Evolutionary conservation across 208 protist genomes (phyloP), one percentile per base, ranked within the genome.

Genomic region (Leishmania amazonensis): DNA sequence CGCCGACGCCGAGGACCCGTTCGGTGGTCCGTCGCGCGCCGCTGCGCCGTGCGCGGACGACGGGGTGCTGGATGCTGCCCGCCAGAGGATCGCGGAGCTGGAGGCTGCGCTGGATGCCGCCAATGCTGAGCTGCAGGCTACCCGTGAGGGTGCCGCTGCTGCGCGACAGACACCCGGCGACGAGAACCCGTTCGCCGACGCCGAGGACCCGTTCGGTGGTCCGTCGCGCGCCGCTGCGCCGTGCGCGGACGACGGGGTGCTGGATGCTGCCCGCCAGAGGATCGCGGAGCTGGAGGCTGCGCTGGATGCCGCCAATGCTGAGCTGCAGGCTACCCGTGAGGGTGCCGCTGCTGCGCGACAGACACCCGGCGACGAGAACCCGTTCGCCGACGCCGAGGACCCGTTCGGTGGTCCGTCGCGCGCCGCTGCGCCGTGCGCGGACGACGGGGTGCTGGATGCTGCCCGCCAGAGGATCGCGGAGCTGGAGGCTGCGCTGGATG

Each of bases 121-220:
- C 28, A 60, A 75, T 24, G 70, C 49, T 1, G 68, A 76, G 67
- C 54, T 84, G 51, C 40, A 38, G 47, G 76, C 75, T 7, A 62
- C 76, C 15, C 58, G 81, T 28, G n/a, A 79, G 60, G n/a, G 45
- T 38, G 80, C 73, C 15, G 58, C 70, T 38, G 79, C 78, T 54
- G 64, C 77, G 31, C 60, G 8, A 40, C 42, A n/a, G 3, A 42
- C 78, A 4, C 58, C 0, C 38, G 68, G 24, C 0, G 70, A 64
- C 47, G 42, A 49, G 13, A 87, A 87, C 76, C 84, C 76, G 75
- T 87, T 84, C 35, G 57, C 62, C 19, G 62, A 78, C 24, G 76
- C 70, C 17, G 84, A 73, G 54, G 76, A 83, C 38, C 76, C 71
- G 49, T 78, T 77, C 21, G 72, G 76, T 49, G 62, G 21, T 8